These are phyloP conservation scores for Microsporum audouinii DNA, from an alignment of 2,329 filamentous ascomycete species.

Conservation along the genomic window DNA sequence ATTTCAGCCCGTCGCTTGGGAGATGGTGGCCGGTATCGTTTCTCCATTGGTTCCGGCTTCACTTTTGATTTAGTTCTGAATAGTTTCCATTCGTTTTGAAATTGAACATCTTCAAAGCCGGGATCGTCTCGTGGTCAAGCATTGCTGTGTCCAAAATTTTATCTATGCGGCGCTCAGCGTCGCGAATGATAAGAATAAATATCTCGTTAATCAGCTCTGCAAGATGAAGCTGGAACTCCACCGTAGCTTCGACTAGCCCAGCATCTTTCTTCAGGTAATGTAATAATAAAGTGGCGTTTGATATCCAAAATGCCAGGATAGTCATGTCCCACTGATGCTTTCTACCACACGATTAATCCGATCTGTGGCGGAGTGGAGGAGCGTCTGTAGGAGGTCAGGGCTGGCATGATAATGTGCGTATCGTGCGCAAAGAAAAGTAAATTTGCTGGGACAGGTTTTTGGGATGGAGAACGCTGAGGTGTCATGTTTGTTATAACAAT, in stretches of 20 bases:
- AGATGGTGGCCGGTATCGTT: conserved; percentile 81
- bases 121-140: conserved; percentile 96
- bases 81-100: conserved; percentile 97
- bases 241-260: conserved; percentile 67
- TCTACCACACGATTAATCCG: conserved; percentile 98
- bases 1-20: conserved; percentile 86
- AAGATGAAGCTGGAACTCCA: conserved; percentile 83
- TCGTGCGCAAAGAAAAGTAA: conserved; percentile 84
- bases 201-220: conserved; percentile 96
- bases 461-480: conserved; percentile 85
- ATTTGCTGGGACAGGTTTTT: conserved; percentile 95
- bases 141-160: conserved; percentile 88
- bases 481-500: conserved; percentile 98
- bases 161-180: conserved; percentile 90
- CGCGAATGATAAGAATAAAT: conserved; percentile 91
- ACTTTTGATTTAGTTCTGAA: conserved; percentile 85
- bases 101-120: conserved; percentile 89
- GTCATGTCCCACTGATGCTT: conserved; percentile 98
- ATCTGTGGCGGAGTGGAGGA: conserved; percentile 79
- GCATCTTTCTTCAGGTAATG: conserved; percentile 94
- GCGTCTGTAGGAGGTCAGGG: conserved; percentile 64
- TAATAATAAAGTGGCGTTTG: conserved; percentile 85
- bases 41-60: conserved; percentile 79
- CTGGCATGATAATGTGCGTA: conserved; percentile 97
- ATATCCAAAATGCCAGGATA: conserved; percentile 96